A percentile compares a stretch with the other conserved stretches of the same genome.
phyloP scores from a whole-genome alignment of 768 basidiomycete genomes.

The Kondoa subrosea region DNA sequence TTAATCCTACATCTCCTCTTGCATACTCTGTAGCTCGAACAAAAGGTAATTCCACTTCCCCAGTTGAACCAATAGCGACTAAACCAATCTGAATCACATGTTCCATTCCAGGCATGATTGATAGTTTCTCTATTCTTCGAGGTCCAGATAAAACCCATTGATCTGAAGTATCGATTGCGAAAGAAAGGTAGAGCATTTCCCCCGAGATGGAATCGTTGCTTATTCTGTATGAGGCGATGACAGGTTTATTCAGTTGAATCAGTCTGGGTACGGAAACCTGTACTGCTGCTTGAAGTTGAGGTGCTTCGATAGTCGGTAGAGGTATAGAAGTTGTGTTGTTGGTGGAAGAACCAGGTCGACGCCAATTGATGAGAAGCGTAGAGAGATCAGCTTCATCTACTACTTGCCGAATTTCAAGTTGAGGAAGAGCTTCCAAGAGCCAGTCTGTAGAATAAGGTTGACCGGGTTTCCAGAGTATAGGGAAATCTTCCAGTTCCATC shows the following conservation, averaged over 20 bases:
- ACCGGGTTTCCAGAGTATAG: not conserved
- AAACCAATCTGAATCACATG: not conserved
- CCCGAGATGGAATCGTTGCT: not conserved
- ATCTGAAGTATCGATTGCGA: conserved; percentile 57
- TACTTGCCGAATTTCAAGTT: not conserved
- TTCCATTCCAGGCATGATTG: conserved; percentile 48
- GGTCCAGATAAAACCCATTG: conserved; percentile 69
- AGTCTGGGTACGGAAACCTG: not conserved
- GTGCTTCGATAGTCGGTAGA: not conserved
- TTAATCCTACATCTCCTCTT: not conserved
- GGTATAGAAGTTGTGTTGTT: not conserved
- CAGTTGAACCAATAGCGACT: conserved; percentile 7
- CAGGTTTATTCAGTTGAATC: conserved; percentile 34
- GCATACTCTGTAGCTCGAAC: conserved; percentile 18
- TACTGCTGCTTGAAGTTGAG: not conserved
- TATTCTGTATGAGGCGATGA: conserved; percentile 33
- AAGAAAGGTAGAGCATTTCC: conserved; percentile 45
- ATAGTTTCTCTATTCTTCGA: conserved; percentile 47
- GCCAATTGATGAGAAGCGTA: not conserved
- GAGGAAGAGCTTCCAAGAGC: not conserved
- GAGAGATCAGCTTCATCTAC: not conserved
- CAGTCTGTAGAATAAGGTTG: not conserved
- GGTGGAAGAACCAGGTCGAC: not conserved
- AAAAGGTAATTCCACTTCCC: conserved; percentile 19
- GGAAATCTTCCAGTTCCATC: not conserved